These are phyloP conservation scores for Apophysomyces sp. DNA, from an alignment of 371 early-diverging fungal species.

Conservation along the genomic window DNA sequence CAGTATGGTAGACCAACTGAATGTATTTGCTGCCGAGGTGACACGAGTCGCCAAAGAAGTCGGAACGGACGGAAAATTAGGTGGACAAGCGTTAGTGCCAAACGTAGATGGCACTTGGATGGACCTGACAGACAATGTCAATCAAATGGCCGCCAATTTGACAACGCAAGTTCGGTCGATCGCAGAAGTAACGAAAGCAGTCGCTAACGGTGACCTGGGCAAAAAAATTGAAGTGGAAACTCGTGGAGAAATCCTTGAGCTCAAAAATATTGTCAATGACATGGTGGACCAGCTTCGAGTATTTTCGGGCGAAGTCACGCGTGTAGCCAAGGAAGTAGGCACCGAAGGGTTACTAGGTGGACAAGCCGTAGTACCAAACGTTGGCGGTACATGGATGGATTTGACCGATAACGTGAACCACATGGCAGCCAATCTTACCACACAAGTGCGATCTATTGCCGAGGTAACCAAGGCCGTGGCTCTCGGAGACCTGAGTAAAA, in stretches of 20 bases:
- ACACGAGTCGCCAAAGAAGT: constrained; percentile 57
- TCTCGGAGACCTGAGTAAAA: constrained; percentile 57
- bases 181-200: constrained; percentile 61
- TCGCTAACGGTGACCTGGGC: constrained; percentile 40
- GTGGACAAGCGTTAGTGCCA: constrained; percentile 48
- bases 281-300: constrained; percentile 56
- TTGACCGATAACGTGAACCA: constrained; percentile 55
- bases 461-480: constrained; percentile 63
- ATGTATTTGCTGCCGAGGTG: constrained; percentile 56
- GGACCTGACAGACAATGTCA: constrained; percentile 64
- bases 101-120: constrained; percentile 65
- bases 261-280: constrained; percentile 45
- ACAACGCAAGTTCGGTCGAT: constrained; percentile 63
- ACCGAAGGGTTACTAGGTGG: constrained; percentile 55
- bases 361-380: constrained; percentile 42
- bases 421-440: constrained; percentile 56
- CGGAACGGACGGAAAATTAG: constrained; percentile 67
- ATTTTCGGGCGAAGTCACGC: constrained; percentile 50
- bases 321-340: constrained; percentile 54
- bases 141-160: constrained; percentile 64
- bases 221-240: constrained; percentile 50
- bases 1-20: constrained; percentile 66
- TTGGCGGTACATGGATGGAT: constrained; percentile 57
- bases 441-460: constrained; percentile 60
- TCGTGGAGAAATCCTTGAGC: constrained; percentile 46